Base-by-base conservation (phyloP, 2,329 filamentous ascomycete genomes). In the Pseudonectria foliicola region DNA sequence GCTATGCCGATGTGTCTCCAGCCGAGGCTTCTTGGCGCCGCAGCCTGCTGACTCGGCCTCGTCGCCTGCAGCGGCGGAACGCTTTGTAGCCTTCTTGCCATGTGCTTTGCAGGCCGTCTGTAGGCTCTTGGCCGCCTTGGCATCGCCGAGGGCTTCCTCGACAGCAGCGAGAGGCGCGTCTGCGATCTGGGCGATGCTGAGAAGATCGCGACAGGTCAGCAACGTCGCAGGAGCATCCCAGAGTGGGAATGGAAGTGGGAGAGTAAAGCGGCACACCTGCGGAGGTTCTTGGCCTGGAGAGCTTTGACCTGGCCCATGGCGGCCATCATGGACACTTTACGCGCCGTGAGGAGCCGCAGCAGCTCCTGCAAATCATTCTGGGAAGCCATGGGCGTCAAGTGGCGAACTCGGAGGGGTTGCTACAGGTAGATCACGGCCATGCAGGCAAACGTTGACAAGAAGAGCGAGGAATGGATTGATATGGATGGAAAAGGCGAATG, bases 321-420 rank as follows among this genome's bases (percentile, higher is more conserved):
- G 34, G 68, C 67, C 55, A 79, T 64, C 60, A 80, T 75, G 4
- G 75, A 62, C 34, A 76, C 59, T 49, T 75, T 79, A 34, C 74
- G 71, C 30, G 68, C 65, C 4, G 73, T 80, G 45, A 80, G 60
- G 35, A 80, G 64, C 30, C 75, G 73, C 34, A 80, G 62, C 12
- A 80, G 66, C 49, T 77, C 75, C 46, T 80, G 74, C 14, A 80
- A 57, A 44, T 80, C 75, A 40, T 73, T 67, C 43, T 77, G 72
- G 2, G 69, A 63, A 7, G 71, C 65, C 73, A 77, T 77, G 24
- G n/a, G 18, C 18, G 18, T 8, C 18, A 21, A 21, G 18, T n/a
- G n/a, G n/a, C n/a, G n/a, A n/a, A n/a, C n/a, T n/a, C n/a, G n/a
- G n/a, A n/a, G n/a, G n/a, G n/a, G n/a, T n/a, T n/a, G n/a, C n/a